Conservation (phyloP, 192 early-diverging fungal genomes). For the Backusella macrospora region DNA sequence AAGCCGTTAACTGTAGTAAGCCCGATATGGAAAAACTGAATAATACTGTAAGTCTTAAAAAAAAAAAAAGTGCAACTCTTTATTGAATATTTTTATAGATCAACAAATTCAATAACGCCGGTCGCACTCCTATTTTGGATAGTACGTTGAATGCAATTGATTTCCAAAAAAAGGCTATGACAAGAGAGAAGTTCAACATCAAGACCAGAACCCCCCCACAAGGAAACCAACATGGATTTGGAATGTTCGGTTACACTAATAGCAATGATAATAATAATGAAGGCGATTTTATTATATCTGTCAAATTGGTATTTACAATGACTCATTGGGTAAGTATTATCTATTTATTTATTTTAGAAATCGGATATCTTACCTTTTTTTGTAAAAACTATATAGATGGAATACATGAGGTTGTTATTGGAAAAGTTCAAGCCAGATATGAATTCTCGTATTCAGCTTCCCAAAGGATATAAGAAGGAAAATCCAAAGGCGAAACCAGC, state of each 20-base stretch:
- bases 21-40: neutral
- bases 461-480: conserved; percentile 27
- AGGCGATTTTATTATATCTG: neutral
- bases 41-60: neutral
- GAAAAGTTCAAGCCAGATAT: conserved; percentile 22
- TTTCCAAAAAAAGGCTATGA: conserved; percentile 19
- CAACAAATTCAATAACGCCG: conserved; percentile 29
- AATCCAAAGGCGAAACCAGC: conserved; percentile 28
- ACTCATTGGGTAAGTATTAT: conserved; percentile 24
- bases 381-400: conserved; percentile 13
- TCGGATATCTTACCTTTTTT: neutral
- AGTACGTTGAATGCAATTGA: conserved; percentile 19
- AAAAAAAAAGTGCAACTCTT: neutral
- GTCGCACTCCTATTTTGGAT: conserved; percentile 31
- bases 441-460: conserved; percentile 21
- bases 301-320: conserved; percentile 21
- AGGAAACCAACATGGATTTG: neutral
- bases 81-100: conserved; percentile 20
- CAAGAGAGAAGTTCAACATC: conserved; percentile 9
- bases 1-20: neutral
- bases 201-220: neutral
- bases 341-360: neutral
- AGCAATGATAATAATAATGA: neutral
- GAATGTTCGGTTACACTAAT: neutral
- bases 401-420: conserved; percentile 9